Evolutionary conservation across 345 rosid genomes (phyloP).

Genomic region (Euphorbia tirucalli): DNA sequence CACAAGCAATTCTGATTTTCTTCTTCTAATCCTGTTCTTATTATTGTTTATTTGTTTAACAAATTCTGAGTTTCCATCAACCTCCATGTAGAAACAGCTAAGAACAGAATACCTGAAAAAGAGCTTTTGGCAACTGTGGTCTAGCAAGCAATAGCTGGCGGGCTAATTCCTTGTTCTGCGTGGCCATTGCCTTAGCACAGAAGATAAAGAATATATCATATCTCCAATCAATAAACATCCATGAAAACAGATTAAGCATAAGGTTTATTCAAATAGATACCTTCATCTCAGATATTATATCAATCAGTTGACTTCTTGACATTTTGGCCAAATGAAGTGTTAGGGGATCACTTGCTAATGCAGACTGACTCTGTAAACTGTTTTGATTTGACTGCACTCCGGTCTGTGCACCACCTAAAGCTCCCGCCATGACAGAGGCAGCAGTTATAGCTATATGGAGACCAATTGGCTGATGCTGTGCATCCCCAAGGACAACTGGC

Average conservation of each 20-base stretch:
- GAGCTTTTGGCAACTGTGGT: conserved; percentile 80
- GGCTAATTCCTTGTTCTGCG: conserved; percentile 68
- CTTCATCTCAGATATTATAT: conserved; percentile 74
- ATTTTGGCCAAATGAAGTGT: conserved; percentile 86
- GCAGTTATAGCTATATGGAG: conserved; percentile 74
- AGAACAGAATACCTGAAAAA: conserved; percentile 65
- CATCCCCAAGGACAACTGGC: conserved; percentile 43
- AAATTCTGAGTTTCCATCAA: too few relatives aligned
- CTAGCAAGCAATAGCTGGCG: conserved; percentile 67
- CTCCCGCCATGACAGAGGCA: conserved; percentile 70
- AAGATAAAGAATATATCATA: conserved; percentile 1
- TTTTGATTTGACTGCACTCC: conserved; percentile 50
- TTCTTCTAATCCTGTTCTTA: too few relatives aligned
- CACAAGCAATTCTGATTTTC: too few relatives aligned
- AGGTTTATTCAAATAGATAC: conserved; percentile 33
- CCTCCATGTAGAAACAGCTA: conserved; percentile 1
- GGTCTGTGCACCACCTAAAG: conserved; percentile 70
- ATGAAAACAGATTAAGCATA: background rate
- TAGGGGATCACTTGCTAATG: conserved; percentile 71
- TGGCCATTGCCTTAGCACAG: conserved; percentile 57
- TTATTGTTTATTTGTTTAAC: too few relatives aligned
- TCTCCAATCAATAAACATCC: conserved; percentile 14
- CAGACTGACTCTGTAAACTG: conserved; percentile 44
- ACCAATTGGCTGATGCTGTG: conserved; percentile 77
- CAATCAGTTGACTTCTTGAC: conserved; percentile 83